A percentile compares a stretch with the other conserved stretches of the same genome.
Conservation (phyloP, 2,329 filamentous ascomycete species). For the Kalmusia sp. region DNA sequence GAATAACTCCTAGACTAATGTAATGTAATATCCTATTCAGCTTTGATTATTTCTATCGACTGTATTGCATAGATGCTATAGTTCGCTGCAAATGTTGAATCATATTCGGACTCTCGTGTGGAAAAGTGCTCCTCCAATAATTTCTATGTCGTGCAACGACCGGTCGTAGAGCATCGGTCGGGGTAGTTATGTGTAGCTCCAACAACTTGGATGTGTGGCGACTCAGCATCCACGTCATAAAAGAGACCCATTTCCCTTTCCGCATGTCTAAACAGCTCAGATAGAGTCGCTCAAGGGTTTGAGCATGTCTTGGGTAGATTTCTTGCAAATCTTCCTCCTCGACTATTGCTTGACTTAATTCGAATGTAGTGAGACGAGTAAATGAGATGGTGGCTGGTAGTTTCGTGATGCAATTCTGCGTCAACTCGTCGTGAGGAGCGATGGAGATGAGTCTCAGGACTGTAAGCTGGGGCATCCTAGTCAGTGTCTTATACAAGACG, state of each 20-base stretch:
- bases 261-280: not conserved
- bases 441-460: not conserved
- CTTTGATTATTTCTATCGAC: not conserved
- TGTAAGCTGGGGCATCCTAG: not conserved
- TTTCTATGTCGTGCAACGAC: no score
- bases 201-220: not conserved
- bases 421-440: no score
- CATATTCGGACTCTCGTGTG: not conserved
- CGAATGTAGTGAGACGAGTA: not conserved
- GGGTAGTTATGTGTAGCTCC: not conserved
- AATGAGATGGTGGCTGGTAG: not conserved
- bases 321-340: not conserved
- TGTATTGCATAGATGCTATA: not conserved
- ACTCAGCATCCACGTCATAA: not conserved
- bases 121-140: not conserved
- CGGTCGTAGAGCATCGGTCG: no score
- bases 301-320: not conserved
- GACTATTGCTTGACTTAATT: not conserved
- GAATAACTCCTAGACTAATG: not conserved
- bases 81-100: not conserved
- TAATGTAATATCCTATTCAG: not conserved
- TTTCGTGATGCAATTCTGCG: not conserved
- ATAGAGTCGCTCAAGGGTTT: not conserved
- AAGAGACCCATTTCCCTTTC: not conserved
- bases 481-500: not conserved